phyloP scores from a whole-genome alignment of 116 monocot species.

The Cymodocea nodosa region DNA sequence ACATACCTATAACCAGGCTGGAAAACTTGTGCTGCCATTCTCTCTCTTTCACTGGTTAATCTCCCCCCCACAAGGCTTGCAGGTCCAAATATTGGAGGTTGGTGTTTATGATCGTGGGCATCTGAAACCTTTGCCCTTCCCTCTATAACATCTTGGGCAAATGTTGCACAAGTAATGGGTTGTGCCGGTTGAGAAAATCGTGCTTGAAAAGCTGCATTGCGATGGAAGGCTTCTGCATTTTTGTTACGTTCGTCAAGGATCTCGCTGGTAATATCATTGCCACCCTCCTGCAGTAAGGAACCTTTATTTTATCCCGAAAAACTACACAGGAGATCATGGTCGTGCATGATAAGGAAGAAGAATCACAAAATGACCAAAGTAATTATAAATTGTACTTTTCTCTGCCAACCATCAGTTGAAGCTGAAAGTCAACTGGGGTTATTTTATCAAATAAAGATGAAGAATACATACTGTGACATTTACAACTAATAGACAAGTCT shows the following conservation, averaged over 20 bases:
- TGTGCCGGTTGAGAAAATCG: conserved; percentile 58
- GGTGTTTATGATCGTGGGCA: conserved; percentile 79
- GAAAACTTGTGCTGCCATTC: conserved; percentile 86
- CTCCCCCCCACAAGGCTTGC: conserved; percentile 63
- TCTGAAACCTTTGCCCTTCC: conserved; percentile 76
- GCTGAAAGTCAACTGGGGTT: no score
- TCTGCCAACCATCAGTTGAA: no score
- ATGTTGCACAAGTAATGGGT: conserved; percentile 90
- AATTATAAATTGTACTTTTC: no score
- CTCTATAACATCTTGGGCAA: conserved; percentile 99
- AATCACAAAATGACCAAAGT: no score
- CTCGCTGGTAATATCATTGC: conserved; percentile 48
- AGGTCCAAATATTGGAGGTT: conserved; percentile 88
- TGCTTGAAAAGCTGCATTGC: conserved; percentile 40
- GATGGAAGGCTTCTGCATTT: conserved; percentile 73
- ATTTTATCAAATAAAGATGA: no score
- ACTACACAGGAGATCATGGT: no score
- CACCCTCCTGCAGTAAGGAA: conserved; percentile 39
- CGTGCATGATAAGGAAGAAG: no score
- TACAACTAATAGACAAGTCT: no score
- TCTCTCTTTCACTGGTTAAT: conserved; percentile 67
- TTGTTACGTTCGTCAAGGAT: conserved; percentile 61
- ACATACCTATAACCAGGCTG: conserved; percentile 78
- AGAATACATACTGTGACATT: no score
- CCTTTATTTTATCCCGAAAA: no score